A percentile compares a stretch with the other conserved stretches of the same genome.
Evolutionary conservation across 441 rosid genomes (phyloP).

Genomic region (Populus hybrid): DNA sequence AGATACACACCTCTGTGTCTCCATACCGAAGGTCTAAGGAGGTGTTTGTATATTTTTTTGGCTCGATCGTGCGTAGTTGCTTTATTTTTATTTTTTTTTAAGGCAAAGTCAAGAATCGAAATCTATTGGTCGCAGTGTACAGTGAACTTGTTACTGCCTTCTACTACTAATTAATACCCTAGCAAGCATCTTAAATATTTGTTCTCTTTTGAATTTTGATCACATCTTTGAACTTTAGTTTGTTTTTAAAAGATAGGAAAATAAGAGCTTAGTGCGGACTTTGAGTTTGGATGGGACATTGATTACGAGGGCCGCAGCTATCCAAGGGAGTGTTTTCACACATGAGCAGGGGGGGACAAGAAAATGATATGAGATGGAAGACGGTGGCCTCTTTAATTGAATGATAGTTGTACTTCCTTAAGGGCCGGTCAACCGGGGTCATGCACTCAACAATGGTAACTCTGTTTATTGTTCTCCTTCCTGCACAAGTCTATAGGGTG

Average conservation of each 20-base stretch:
- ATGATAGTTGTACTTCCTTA: background rate
- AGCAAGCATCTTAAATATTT: background rate
- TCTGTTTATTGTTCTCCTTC: too few species aligned
- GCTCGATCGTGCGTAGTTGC: background rate
- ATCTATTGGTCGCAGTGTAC: background rate
- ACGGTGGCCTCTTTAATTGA: conserved; percentile 3
- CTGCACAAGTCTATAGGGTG: too few species aligned
- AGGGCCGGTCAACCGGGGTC: too few species aligned
- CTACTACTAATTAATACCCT: background rate
- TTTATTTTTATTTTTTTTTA: background rate
- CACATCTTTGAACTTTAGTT: background rate
- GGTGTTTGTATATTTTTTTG: background rate
- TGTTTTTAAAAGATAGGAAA: background rate
- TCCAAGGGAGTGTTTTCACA: background rate
- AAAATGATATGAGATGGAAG: background rate
- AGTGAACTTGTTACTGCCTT: background rate
- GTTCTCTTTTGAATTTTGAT: background rate
- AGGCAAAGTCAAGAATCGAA: too few species aligned
- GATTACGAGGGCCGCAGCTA: background rate
- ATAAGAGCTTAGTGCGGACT: background rate
- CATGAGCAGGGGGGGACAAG: background rate
- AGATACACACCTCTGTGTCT: background rate
- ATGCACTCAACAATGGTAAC: too few species aligned
- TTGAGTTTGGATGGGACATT: background rate
- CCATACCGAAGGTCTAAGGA: background rate